Conservation (phyloP, 2,329 filamentous ascomycete species). For the Aspergillus flavus region DNA sequence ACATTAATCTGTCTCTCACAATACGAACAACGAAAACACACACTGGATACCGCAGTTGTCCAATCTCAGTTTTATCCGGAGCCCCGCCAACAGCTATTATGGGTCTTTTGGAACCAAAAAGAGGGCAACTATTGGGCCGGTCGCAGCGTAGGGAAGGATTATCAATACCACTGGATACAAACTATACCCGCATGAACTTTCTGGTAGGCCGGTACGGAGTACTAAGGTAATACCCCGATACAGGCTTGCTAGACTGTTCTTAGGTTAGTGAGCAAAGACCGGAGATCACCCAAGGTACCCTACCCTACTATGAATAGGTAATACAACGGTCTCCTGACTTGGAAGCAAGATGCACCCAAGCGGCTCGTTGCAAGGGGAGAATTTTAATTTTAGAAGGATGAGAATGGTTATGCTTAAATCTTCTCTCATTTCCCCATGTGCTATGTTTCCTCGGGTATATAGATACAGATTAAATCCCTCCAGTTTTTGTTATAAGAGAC, state of each 20-base stretch:
- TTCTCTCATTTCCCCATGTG: not conserved
- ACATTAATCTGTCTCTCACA: conserved; percentile 17
- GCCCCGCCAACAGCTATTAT: conserved; percentile 11
- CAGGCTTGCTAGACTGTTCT: not conserved
- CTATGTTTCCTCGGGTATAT: not conserved
- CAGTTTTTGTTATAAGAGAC: not conserved
- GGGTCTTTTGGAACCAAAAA: conserved; percentile 5
- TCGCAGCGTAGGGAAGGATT: conserved; percentile 8
- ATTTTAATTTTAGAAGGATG: not conserved
- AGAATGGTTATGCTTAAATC: not conserved
- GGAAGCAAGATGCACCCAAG: not conserved
- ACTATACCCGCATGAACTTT: not conserved
- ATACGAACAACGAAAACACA: not conserved
- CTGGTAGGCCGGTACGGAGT: not conserved
- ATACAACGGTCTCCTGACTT: conserved; percentile 4
- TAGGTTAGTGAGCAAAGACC: not conserved
- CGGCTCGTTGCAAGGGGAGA: not conserved
- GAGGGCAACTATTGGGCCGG: conserved; percentile 11
- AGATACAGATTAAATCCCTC: not conserved
- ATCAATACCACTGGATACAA: conserved; percentile 12
- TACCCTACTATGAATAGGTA: not conserved
- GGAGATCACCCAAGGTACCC: conserved; percentile 2
- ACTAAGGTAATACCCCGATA: conserved; percentile 2
- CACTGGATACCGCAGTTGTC: not conserved
- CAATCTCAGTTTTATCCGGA: conserved; percentile 8